A percentile compares a stretch with the other conserved stretches of the same genome.
phyloP scores from a whole-genome alignment of 352 stramenopile species.

The Globisporangium polare region DNA sequence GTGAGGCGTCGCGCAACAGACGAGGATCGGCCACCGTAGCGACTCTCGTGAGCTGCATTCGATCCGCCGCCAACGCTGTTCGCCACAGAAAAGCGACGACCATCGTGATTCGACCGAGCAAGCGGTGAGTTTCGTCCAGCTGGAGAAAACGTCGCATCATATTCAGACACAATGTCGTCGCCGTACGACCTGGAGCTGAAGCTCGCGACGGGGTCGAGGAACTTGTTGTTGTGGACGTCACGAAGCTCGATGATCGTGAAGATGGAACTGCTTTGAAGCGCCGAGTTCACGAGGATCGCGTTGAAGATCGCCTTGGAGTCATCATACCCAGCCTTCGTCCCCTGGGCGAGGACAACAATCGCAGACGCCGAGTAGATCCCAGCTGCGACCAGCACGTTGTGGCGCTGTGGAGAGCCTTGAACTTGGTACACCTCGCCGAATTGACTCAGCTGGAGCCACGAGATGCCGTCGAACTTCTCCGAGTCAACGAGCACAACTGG shows the following conservation, averaged over 20 bases:
- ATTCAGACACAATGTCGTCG: constrained; percentile 5
- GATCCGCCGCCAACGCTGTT: constrained; percentile 1
- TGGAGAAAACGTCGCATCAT: constrained; percentile 4
- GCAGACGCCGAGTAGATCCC: constrained; percentile 79
- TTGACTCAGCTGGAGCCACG: constrained; percentile 60
- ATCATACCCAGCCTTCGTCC: constrained; percentile 63
- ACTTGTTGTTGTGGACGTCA: constrained; percentile 83
- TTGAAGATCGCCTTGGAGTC: constrained; percentile 88
- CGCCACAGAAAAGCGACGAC: neutral
- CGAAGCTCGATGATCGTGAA: constrained; percentile 87
- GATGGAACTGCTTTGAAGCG: constrained; percentile 54
- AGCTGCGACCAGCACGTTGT: constrained; percentile 61
- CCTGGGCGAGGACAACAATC: constrained; percentile 79
- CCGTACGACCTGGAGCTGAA: constrained; percentile 32
- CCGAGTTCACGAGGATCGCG: constrained; percentile 75
- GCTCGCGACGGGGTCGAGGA: constrained; percentile 68
- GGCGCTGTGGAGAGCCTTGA: constrained; percentile 66
- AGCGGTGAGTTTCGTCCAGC: neutral
- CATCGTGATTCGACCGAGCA: neutral
- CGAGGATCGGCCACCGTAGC: constrained; percentile 23
- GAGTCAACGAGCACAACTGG: constrained; percentile 77
- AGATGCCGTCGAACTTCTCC: constrained; percentile 55
- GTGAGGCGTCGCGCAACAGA: constrained; percentile 29
- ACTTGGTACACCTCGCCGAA: constrained; percentile 82
- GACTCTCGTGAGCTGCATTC: neutral